Percentiles rank a stretch among this genome's conserved stretches.
Evolutionary conservation across 2,329 filamentous ascomycete genomes (phyloP).

Genomic region (Domatiomyces globalis): DNA sequence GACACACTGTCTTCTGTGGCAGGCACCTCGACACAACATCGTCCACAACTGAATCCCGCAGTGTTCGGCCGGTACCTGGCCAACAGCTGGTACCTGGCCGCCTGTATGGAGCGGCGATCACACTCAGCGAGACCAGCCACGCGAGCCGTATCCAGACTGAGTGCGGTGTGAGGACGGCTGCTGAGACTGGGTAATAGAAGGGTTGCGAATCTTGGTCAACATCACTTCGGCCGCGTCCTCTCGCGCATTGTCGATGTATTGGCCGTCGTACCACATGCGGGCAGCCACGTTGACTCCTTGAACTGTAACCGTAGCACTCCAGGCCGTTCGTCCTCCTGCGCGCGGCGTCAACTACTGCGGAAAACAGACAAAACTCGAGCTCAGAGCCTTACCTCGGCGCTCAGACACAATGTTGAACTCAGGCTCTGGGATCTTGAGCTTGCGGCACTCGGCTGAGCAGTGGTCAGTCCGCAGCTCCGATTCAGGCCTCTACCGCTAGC

Average conservation of each 20-base stretch:
- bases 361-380: conserved; percentile 10
- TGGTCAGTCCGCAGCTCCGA: conserved; percentile 2
- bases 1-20: background rate
- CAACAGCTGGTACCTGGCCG: background rate
- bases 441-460: conserved; percentile 15
- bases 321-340: conserved; percentile 74
- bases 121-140: conserved; percentile 8
- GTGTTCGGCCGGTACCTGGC: background rate
- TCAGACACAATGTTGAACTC: conserved; percentile 61
- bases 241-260: conserved; percentile 72
- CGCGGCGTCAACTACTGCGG: conserved; percentile 15
- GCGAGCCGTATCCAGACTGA: conserved; percentile 3
- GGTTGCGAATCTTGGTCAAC: conserved; percentile 22
- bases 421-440: conserved; percentile 28
- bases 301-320: conserved; percentile 70
- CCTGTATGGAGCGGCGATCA: background rate
- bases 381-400: conserved; percentile 36
- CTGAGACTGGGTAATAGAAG: conserved; percentile 13
- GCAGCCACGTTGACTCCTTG: conserved; percentile 52
- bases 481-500: background rate
- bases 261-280: conserved; percentile 82
- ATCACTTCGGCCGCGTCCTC: conserved; percentile 86
- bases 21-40: background rate
- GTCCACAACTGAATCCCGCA: background rate
- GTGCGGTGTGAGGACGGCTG: conserved; percentile 6